These are phyloP conservation scores for Hyaloscypha variabilis DNA, from an alignment of 495 filamentous ascomycete species.

Conservation along the genomic window DNA sequence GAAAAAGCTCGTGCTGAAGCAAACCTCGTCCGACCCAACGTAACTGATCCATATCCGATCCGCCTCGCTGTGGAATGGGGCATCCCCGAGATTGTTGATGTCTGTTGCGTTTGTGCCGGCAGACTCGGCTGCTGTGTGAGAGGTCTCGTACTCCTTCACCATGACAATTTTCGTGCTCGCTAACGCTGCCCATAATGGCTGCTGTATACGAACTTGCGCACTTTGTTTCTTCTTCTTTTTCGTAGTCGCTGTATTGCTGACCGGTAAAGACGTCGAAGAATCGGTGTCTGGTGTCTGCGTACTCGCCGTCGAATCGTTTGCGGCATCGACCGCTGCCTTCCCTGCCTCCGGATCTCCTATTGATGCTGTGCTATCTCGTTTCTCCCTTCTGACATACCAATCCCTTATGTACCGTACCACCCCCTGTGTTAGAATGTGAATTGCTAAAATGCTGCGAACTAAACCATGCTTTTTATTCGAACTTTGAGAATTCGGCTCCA, in stretches of 20 bases:
- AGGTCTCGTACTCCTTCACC: conserved; percentile 89
- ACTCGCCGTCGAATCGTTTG: conserved; percentile 21
- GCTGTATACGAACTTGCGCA: conserved; percentile 82
- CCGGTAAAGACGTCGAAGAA: conserved; percentile 23
- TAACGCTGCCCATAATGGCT: conserved; percentile 93
- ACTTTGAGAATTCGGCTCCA: conserved; percentile 42
- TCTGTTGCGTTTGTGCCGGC: conserved; percentile 74
- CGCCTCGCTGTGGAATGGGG: conserved; percentile 70
- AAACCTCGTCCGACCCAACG: conserved; percentile 79
- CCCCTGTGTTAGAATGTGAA: conserved; percentile 90
- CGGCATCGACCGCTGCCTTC: conserved; percentile 37
- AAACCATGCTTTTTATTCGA: conserved; percentile 53
- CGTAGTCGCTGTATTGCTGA: conserved; percentile 48
- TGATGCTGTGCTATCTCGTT: conserved; percentile 40
- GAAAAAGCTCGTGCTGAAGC: conserved; percentile 77
- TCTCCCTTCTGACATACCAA: conserved; percentile 57
- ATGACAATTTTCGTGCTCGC: conserved; percentile 94
- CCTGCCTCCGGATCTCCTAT: conserved; percentile 60
- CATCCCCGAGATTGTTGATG: conserved; percentile 76
- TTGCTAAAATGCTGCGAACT: conserved; percentile 67
- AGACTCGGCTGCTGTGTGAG: conserved; percentile 74
- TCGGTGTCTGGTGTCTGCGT: conserved; percentile 23
- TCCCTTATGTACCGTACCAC: conserved; percentile 63
- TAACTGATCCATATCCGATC: conserved; percentile 87
- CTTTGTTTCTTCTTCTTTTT: conserved; percentile 91